Evolutionary conservation across 371 early-diverging fungal genomes (phyloP).

Genomic region (Zychaea mexicana): DNA sequence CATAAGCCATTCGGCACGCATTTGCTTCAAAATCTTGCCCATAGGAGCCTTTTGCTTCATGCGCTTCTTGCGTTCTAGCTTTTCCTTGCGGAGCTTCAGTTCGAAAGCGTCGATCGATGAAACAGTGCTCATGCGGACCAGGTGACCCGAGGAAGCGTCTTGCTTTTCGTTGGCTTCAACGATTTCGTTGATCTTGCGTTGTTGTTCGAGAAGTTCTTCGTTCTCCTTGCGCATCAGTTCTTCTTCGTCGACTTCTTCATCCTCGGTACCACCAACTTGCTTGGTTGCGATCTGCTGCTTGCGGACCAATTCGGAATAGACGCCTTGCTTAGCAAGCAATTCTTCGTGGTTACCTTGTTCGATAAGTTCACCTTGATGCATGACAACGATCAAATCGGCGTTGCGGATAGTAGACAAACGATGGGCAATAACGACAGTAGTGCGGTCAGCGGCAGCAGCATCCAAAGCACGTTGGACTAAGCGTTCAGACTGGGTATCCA

Average conservation of each 20-base stretch:
- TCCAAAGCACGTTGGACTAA: conserved; percentile 83
- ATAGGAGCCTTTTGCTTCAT: conserved; percentile 50
- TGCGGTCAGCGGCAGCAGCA: conserved; percentile 68
- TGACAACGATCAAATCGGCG: conserved; percentile 80
- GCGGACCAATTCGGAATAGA: conserved; percentile 52
- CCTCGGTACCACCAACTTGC: conserved; percentile 20
- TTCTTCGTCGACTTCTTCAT: conserved; percentile 21
- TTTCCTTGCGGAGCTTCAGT: conserved; percentile 36
- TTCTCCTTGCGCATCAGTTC: conserved; percentile 19
- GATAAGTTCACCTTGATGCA: conserved; percentile 68
- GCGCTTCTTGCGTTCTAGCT: conserved; percentile 38
- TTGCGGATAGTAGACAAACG: conserved; percentile 75
- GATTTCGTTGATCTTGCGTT: conserved; percentile 16
- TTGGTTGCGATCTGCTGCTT: conserved; percentile 51
- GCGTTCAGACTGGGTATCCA: conserved; percentile 80
- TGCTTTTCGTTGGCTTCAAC: conserved; percentile 2
- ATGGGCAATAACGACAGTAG: conserved; percentile 91
- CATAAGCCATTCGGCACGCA: conserved; percentile 37
- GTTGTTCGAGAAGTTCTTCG: conserved; percentile 12
- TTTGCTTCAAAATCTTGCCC: conserved; percentile 30
- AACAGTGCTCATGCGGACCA: conserved; percentile 19
- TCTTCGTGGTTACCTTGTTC: conserved; percentile 73
- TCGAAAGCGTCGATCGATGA: conserved; percentile 35
- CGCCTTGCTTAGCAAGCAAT: conserved; percentile 47
- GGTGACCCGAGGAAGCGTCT: conserved; percentile 14